Evolutionary conservation across 345 rosid species (phyloP).

Genomic region (Stellera chamaejasme): DNA sequence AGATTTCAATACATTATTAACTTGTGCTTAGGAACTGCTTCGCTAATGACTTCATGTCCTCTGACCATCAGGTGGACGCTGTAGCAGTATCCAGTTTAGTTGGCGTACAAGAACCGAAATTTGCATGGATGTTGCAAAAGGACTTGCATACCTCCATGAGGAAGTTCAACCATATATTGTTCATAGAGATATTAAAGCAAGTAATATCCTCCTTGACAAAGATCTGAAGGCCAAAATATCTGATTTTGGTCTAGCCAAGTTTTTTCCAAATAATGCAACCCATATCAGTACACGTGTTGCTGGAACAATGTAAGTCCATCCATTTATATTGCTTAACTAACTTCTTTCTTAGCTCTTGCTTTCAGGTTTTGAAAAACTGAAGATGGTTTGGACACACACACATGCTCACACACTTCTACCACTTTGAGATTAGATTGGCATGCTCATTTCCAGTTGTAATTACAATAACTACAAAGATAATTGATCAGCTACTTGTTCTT

Average conservation of each 20-base stretch:
- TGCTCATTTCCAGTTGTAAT: not conserved
- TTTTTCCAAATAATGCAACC: conserved; percentile 48
- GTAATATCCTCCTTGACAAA: conserved; percentile 59
- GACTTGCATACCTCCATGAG: conserved; percentile 68
- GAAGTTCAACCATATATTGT: conserved; percentile 50
- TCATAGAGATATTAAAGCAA: conserved; percentile 77
- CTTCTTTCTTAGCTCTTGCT: conserved; percentile 1
- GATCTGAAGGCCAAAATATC: conserved; percentile 55
- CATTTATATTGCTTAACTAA: conserved; percentile 2
- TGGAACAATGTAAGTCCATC: conserved; percentile 50
- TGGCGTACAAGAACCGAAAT: conserved; percentile 43
- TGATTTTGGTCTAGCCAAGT: conserved; percentile 76
- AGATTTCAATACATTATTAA: not conserved
- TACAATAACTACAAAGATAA: not conserved
- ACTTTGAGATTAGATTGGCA: not conserved
- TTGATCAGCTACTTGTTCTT: conserved; percentile 1
- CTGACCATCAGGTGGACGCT: conserved; percentile 26
- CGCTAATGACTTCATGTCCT: conserved; percentile 1
- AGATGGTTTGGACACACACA: no score
- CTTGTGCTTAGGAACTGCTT: not conserved
- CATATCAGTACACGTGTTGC: conserved; percentile 71
- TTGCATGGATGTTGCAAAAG: conserved; percentile 60
- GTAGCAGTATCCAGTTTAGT: conserved; percentile 36
- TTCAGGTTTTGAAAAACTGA: not conserved
- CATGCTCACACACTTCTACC: not conserved